These are phyloP conservation scores for Petunia axillaris DNA, from an alignment of 257 asterid species.

Conservation along the genomic window DNA sequence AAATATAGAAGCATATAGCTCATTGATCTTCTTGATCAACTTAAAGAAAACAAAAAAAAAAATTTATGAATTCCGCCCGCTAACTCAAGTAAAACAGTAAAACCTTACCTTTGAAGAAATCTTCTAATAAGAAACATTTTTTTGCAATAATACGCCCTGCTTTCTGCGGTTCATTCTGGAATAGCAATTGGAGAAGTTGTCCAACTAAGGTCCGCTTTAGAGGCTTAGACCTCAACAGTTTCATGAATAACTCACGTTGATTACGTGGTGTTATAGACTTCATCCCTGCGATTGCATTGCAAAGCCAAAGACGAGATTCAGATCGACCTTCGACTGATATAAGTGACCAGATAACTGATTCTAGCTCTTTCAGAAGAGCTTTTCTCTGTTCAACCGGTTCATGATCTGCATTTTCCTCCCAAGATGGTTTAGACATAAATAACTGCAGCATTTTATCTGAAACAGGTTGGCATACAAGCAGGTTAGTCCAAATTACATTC, in stretches of 20 bases:
- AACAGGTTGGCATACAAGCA: constrained; percentile 27
- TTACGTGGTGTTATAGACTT: constrained; percentile 53
- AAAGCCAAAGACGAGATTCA: constrained; percentile 93
- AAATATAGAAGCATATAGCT: not conserved
- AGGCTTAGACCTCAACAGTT: constrained; percentile 59
- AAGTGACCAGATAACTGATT: constrained; percentile 62
- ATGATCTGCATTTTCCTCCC: constrained; percentile 39
- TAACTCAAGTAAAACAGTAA: not conserved
- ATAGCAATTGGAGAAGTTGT: constrained; percentile 72
- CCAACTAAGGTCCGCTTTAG: constrained; percentile 58
- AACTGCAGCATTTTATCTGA: constrained; percentile 62
- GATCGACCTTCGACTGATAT: constrained; percentile 71
- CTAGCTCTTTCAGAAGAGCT: constrained; percentile 62
- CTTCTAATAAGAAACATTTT: constrained; percentile 70
- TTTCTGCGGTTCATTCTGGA: constrained; percentile 68
- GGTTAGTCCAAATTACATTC: constrained; percentile 15
- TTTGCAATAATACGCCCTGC: constrained; percentile 74
- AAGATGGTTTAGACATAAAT: constrained; percentile 56
- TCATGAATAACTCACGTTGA: constrained; percentile 67
- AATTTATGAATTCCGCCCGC: not conserved
- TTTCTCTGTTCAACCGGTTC: constrained; percentile 42
- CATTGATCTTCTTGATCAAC: not conserved
- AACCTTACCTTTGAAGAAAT: constrained; percentile 70
- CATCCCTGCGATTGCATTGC: constrained; percentile 63
- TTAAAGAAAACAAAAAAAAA: not conserved